Base-by-base conservation (phyloP, 2,329 filamentous ascomycete species). In the Trematosphaeria pertusa region DNA sequence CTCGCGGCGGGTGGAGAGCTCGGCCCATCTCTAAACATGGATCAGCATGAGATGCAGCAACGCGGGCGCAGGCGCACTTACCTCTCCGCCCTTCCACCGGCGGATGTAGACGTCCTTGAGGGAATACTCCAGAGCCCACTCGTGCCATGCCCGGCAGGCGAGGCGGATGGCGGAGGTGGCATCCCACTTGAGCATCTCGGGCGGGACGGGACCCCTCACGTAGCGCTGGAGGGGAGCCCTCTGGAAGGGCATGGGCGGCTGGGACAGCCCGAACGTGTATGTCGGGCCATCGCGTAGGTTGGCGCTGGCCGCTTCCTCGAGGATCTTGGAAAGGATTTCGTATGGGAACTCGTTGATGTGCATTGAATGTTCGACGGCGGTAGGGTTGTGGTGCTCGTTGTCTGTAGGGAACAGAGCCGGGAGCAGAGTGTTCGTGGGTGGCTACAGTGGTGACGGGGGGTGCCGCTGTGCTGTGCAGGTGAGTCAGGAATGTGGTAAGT, bases 191-290 rank as follows among this genome's bases (percentile, higher is more conserved):
- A 80, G 68, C 40, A 77, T 72, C 61, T 81, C 78, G 30, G 77
- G 72, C 8, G 76, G 77, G 12, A 81, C 69, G 12, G 77, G 76
- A 9, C 79, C 80, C 49, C 78, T 73, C 47, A 82, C 72, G 60
- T 81, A 80, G 53, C 74, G 75, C 54, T 78, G 72, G 40, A 80
- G 68, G 31, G 71, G 68, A 18, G 71, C 64, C 54, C 73, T 70
- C 55, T 78, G 70, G 40, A 77, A 64, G 7, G 77, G 77, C 47
- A 78, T 64, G 5, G 74, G 74, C 20, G 76, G 74, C 62, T 81
- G 74, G 19, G 73, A 76, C 20, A 82, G 69, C 46, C 80, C 80
- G 58, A 80, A 82, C 43, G 78, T 81, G 64, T 74, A 82, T 42
- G 67, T 73, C 15, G 75, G 75, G 35, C 74, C 74, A 63, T 80